These are phyloP conservation scores for Arthrobotrys megalospora DNA, from an alignment of 2,329 filamentous ascomycete species.

Conservation along the genomic window DNA sequence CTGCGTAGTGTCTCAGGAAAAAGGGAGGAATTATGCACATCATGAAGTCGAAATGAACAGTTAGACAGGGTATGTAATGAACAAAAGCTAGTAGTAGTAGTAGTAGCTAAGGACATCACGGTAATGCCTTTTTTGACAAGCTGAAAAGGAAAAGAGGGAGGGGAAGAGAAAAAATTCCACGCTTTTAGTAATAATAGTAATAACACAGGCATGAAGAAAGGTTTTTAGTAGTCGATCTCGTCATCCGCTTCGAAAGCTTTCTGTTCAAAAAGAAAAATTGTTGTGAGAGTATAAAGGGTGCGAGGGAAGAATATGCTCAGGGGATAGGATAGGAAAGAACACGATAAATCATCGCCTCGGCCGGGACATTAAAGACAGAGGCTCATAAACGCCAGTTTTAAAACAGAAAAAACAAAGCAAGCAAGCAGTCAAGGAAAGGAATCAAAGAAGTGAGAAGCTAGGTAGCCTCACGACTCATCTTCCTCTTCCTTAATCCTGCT, in stretches of 20 bases:
- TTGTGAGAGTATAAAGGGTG: background rate
- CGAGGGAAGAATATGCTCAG: background rate
- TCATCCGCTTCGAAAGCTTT: conserved; percentile 4
- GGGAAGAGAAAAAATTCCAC: background rate
- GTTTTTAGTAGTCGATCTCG: background rate
- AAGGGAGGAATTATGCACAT: no score
- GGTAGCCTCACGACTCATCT: conserved; percentile 10
- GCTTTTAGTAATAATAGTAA: conserved; percentile 12
- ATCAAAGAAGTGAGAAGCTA: background rate
- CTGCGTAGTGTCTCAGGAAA: no score
- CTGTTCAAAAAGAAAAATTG: background rate
- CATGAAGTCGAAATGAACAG: no score
- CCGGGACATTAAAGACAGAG: background rate
- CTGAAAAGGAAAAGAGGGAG: background rate
- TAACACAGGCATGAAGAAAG: conserved; percentile 23
- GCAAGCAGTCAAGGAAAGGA: background rate
- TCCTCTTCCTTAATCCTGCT: conserved; percentile 40
- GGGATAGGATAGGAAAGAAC: background rate
- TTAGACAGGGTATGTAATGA: no score
- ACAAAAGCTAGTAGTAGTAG: no score
- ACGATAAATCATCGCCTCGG: conserved; percentile 5
- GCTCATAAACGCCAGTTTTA: conserved; percentile 25
- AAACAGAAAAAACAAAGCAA: conserved; percentile 1
- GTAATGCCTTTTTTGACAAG: background rate
- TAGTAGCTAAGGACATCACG: background rate